Conservation (phyloP, 306 rosid genomes). For the Casuarina cunninghamiana region DNA sequence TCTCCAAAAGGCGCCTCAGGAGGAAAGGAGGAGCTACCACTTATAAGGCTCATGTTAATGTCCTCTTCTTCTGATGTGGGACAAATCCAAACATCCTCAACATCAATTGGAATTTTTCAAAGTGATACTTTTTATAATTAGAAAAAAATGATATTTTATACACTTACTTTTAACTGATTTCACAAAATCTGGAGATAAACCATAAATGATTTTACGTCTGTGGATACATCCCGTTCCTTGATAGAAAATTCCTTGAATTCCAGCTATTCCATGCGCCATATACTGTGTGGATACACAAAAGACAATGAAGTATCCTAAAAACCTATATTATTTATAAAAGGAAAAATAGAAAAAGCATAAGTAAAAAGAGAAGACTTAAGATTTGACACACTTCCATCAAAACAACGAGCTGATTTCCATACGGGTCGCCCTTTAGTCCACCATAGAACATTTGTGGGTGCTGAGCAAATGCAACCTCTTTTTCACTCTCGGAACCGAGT, state of each 20-base stretch:
- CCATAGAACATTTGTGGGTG: slow-evolving; percentile 53
- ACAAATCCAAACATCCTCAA: too few species aligned
- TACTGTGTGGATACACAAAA: neutral
- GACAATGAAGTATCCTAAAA: neutral
- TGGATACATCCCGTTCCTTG: slow-evolving; percentile 25
- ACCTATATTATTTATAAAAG: neutral
- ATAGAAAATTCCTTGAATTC: slow-evolving; percentile 24
- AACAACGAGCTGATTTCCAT: slow-evolving; percentile 42
- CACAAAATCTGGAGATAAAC: neutral
- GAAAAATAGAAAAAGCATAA: neutral
- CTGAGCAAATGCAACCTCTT: slow-evolving; percentile 60
- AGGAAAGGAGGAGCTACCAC: too few species aligned
- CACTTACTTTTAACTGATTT: slow-evolving; percentile 5
- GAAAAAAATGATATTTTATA: neutral
- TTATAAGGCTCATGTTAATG: too few species aligned
- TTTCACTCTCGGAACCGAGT: slow-evolving; percentile 37
- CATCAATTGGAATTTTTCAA: neutral
- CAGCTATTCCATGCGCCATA: slow-evolving; percentile 14
- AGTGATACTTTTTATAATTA: neutral
- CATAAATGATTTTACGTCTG: slow-evolving; percentile 22
- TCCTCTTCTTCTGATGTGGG: too few species aligned
- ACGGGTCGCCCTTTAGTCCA: slow-evolving; percentile 62
- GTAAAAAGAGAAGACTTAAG: neutral
- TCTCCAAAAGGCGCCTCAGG: too few species aligned
- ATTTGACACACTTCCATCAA: slow-evolving; percentile 28